These are phyloP conservation scores for Darksidea phi DNA, from an alignment of 495 filamentous ascomycete genomes.

Conservation along the genomic window DNA sequence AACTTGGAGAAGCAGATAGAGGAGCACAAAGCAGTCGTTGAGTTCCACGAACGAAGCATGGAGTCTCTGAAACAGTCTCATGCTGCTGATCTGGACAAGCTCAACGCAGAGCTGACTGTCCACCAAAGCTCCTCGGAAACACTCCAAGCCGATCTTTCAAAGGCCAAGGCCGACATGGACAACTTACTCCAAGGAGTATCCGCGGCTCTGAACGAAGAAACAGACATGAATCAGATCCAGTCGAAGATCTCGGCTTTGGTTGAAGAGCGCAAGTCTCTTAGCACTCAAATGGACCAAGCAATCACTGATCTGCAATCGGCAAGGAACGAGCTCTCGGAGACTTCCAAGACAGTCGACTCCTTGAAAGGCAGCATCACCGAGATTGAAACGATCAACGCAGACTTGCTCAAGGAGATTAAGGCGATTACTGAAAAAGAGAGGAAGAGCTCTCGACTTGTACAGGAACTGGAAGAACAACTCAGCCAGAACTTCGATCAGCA, in stretches of 20 bases:
- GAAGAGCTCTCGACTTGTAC: conserved; percentile 85
- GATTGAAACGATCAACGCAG: conserved; percentile 43
- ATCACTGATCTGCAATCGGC: conserved; percentile 68
- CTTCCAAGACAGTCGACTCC: conserved; percentile 48
- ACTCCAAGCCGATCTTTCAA: conserved; percentile 67
- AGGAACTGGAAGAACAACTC: conserved; percentile 97
- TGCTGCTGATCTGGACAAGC: conserved; percentile 51
- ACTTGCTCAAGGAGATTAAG: conserved; percentile 52
- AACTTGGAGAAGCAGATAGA: conserved; percentile 49
- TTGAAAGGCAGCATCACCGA: conserved; percentile 55
- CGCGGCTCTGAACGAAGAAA: conserved; percentile 49
- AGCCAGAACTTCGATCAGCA: conserved; percentile 91
- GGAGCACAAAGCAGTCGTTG: conserved; percentile 56
- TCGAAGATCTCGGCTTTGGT: conserved; percentile 50
- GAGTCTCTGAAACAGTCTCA: conserved; percentile 56
- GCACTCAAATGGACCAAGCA: conserved; percentile 46
- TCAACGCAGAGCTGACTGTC: conserved; percentile 45
- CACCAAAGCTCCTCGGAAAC: conserved; percentile 60
- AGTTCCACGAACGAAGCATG: conserved; percentile 55
- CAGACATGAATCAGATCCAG: conserved; percentile 49
- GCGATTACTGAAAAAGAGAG: conserved; percentile 62
- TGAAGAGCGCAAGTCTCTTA: conserved; percentile 40
- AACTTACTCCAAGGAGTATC: conserved; percentile 57
- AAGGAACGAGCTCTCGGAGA: conserved; percentile 59
- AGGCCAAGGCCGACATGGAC: conserved; percentile 67